phyloP scores from a whole-genome alignment of 192 early-diverging fungal genomes.

The Phlyctochytrium bullatum region DNA sequence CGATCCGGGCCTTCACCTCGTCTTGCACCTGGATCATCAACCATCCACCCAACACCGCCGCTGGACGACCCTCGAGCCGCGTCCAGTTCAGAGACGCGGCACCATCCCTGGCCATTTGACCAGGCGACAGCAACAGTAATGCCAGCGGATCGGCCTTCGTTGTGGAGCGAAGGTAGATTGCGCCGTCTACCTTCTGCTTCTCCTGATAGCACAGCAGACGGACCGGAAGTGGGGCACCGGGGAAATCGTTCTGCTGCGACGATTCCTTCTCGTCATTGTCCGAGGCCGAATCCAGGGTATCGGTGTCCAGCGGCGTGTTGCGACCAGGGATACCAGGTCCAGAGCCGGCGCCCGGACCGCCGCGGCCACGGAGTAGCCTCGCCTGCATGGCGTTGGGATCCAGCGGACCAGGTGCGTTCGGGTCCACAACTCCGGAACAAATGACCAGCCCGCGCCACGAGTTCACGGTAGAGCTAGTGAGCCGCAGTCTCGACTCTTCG shows the following conservation, averaged over 20 bases:
- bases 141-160: constrained; percentile 34
- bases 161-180: constrained; percentile 38
- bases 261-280: constrained; percentile 10
- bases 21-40: constrained; percentile 25
- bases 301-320: constrained; percentile 1
- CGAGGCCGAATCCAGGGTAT: constrained; percentile 10
- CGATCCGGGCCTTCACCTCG: constrained; percentile 23
- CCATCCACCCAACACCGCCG: constrained; percentile 27
- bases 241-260: neutral
- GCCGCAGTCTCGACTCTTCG: constrained; percentile 27
- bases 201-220: constrained; percentile 47
- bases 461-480: constrained; percentile 38
- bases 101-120: neutral
- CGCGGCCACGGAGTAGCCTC: too few species aligned
- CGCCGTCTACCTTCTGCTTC: constrained; percentile 44
- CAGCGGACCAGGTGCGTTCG: neutral
- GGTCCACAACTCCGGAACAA: neutral
- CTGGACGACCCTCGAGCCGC: constrained; percentile 10
- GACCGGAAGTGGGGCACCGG: constrained; percentile 27
- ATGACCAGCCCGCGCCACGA: constrained; percentile 30
- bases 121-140: constrained; percentile 29
- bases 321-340: neutral
- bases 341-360: neutral
- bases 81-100: constrained; percentile 6
- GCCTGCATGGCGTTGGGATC: neutral